Evolutionary conservation across 305 asterid genomes (phyloP).

Genomic region (Fraxinus ornus): DNA sequence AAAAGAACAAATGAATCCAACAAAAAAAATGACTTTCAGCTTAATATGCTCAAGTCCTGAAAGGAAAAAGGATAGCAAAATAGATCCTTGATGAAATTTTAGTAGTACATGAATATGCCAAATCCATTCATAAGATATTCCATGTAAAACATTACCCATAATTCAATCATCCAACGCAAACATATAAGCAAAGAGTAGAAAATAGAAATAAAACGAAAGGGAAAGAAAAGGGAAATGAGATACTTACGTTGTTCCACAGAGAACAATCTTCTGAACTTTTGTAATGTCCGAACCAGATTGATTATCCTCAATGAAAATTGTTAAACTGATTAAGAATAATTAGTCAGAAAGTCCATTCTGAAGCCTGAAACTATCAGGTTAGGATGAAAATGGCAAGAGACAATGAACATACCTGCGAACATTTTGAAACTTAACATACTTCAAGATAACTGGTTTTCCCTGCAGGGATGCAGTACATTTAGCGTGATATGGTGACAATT

Average conservation of each 20-base stretch:
- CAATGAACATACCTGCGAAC: constrained; percentile 72
- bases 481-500: constrained; percentile 4
- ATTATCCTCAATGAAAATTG: constrained; percentile 92
- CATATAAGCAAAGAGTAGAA: constrained; percentile 1
- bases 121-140: neutral
- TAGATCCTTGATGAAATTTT: constrained; percentile 3
- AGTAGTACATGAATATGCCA: neutral
- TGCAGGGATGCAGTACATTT: constrained; percentile 31
- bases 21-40: neutral
- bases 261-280: constrained; percentile 80
- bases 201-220: neutral
- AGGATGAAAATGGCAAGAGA: constrained; percentile 14
- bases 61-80: neutral
- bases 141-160: neutral
- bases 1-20: neutral
- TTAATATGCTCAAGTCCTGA: neutral
- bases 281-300: constrained; percentile 78
- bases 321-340: constrained; percentile 56
- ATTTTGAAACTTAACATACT: constrained; percentile 94
- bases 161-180: neutral
- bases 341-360: constrained; percentile 3
- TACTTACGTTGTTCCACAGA: constrained; percentile 87
- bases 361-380: neutral
- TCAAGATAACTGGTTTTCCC: constrained; percentile 80
- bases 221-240: constrained; percentile 16